Conservation (phyloP, 805 yeast genomes). For the Hanseniaspora jakobsenii region DNA sequence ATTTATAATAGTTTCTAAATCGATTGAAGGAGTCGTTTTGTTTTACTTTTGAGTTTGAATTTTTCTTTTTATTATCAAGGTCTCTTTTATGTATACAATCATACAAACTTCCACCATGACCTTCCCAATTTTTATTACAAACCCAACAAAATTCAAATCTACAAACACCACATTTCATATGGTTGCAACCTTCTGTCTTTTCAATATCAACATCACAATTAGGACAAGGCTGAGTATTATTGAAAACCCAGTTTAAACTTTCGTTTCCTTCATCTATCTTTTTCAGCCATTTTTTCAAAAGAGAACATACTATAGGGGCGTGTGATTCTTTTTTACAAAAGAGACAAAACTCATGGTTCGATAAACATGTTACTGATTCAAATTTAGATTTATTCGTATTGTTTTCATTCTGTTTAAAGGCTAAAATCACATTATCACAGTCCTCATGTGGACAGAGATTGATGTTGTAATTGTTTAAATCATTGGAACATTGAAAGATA, state of each 20-base stretch:
- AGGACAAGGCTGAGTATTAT: conserved; percentile 79
- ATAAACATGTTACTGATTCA: conserved; percentile 44
- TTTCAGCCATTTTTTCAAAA: conserved; percentile 58
- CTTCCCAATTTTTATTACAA: conserved; percentile 64
- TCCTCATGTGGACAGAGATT: conserved; percentile 83
- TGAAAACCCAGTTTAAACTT: conserved; percentile 73
- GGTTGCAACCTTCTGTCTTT: conserved; percentile 94
- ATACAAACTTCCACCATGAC: conserved; percentile 53
- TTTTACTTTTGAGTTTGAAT: conserved; percentile 20
- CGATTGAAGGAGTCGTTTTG: conserved; percentile 37
- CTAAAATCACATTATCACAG: conserved; percentile 39
- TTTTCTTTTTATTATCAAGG: conserved; percentile 29
- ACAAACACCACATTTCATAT: conserved; percentile 81
- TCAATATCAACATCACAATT: conserved; percentile 70
- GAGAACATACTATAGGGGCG: conserved; percentile 67
- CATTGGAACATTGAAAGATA: conserved; percentile 38
- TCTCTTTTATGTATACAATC: conserved; percentile 49
- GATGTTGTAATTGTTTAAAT: conserved; percentile 24
- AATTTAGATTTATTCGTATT: conserved; percentile 38
- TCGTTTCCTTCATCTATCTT: conserved; percentile 81
- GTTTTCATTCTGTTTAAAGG: conserved; percentile 22
- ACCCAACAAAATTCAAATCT: conserved; percentile 83
- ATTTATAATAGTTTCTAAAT: conserved; percentile 62
- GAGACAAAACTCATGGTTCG: conserved; percentile 66
- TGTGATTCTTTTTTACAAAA: conserved; percentile 67